phyloP scores from a whole-genome alignment of 2,329 filamentous ascomycete genomes.

The Daldinia sp. region DNA sequence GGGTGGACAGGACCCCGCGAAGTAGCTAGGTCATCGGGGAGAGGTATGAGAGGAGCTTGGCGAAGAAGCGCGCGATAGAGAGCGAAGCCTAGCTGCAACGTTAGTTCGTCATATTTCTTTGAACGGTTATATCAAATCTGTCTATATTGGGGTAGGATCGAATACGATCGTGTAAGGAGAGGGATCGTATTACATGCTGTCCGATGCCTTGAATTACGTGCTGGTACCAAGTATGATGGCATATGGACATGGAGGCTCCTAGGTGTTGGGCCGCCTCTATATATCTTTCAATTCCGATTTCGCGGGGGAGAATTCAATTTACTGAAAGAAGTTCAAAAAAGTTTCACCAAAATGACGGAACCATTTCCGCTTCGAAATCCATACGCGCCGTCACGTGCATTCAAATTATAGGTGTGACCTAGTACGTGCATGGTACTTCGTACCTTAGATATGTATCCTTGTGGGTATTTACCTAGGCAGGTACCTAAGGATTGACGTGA shows the following conservation, averaged over 20 bases:
- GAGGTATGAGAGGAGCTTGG: slow-evolving; percentile 60
- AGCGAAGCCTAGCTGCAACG: slow-evolving; percentile 63
- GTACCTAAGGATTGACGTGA: background rate
- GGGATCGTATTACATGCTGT: slow-evolving; percentile 52
- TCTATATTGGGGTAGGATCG: no score
- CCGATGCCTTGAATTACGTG: slow-evolving; percentile 61
- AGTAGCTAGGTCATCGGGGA: slow-evolving; percentile 57
- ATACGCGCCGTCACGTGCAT: slow-evolving; percentile 25
- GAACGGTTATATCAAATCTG: no score
- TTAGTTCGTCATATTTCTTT: slow-evolving; percentile 5
- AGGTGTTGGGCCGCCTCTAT: slow-evolving; percentile 4
- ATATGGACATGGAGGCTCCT: slow-evolving; percentile 22
- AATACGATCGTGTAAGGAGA: background rate
- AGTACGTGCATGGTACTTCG: background rate
- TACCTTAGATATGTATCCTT: background rate
- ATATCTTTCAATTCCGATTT: background rate
- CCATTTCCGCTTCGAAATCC: slow-evolving; percentile 23
- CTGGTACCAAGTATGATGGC: slow-evolving; percentile 53
- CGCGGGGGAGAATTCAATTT: background rate
- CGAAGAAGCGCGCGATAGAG: slow-evolving; percentile 76
- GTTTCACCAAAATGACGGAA: slow-evolving; percentile 26
- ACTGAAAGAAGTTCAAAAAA: background rate
- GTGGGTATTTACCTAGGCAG: background rate
- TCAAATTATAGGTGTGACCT: background rate
- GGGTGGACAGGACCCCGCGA: slow-evolving; percentile 51